These are phyloP conservation scores for Letharia columbiana DNA, from an alignment of 495 filamentous ascomycete species.

Conservation along the genomic window DNA sequence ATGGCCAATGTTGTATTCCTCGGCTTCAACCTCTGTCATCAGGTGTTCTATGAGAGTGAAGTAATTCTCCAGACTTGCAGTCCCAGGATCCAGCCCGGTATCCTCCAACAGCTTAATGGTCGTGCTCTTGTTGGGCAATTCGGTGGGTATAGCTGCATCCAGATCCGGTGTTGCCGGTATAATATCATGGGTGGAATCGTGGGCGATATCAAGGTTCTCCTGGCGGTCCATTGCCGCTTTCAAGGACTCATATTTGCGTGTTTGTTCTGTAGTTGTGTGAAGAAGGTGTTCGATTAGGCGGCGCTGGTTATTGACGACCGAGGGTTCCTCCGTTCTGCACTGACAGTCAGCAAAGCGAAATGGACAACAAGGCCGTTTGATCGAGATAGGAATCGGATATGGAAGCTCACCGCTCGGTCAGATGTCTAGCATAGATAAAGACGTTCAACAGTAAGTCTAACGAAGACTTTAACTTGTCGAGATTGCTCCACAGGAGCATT, in stretches of 20 bases:
- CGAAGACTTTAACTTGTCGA: slow-evolving; percentile 32
- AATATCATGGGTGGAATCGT: background rate
- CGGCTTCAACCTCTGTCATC: background rate
- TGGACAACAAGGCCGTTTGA: background rate
- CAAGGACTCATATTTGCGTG: background rate
- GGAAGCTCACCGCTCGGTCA: slow-evolving; percentile 8
- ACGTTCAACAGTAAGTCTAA: slow-evolving; percentile 33
- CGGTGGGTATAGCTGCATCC: background rate
- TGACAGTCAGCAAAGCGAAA: background rate
- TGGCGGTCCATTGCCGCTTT: background rate
- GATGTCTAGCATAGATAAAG: slow-evolving; percentile 30
- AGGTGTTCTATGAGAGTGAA: background rate
- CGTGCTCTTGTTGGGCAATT: background rate
- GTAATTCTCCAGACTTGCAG: background rate
- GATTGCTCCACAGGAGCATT: slow-evolving; percentile 23
- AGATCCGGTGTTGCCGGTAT: background rate
- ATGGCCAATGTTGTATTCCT: background rate
- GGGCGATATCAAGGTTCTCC: background rate
- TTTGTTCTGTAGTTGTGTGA: background rate
- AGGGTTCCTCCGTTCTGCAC: slow-evolving; percentile 1
- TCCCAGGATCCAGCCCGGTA: background rate
- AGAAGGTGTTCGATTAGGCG: slow-evolving; percentile 4
- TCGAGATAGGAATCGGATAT: background rate
- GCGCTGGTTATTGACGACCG: slow-evolving; percentile 2
- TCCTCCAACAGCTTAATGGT: background rate